Conservation (phyloP, 805 yeast species). For the Ogataea methanolica region DNA sequence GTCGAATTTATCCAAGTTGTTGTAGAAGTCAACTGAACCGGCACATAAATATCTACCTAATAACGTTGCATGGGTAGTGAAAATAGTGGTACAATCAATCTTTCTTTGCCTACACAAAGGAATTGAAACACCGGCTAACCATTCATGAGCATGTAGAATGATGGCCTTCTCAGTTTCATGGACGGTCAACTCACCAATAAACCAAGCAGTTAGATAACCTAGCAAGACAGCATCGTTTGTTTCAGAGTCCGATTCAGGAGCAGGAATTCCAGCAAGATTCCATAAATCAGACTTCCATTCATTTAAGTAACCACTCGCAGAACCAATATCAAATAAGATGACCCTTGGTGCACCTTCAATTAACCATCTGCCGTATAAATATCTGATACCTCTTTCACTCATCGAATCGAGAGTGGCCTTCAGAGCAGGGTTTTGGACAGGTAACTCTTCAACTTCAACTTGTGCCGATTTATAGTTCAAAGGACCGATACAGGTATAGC, state of each 20-base stretch:
- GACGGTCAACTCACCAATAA: slow-evolving; percentile 86
- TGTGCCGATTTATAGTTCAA: slow-evolving; percentile 68
- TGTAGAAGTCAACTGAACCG: slow-evolving; percentile 93
- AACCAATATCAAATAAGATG: slow-evolving; percentile 75
- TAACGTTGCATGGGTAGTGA: slow-evolving; percentile 96
- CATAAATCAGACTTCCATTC: slow-evolving; percentile 96
- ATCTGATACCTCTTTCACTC: slow-evolving; percentile 75
- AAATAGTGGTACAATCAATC: slow-evolving; percentile 89
- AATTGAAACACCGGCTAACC: slow-evolving; percentile 96
- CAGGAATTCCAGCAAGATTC: slow-evolving; percentile 87
- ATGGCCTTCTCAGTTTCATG: slow-evolving; percentile 85
- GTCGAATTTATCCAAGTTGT: slow-evolving; percentile 80
- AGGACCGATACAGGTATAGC: slow-evolving; percentile 87
- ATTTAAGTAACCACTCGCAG: slow-evolving; percentile 64
- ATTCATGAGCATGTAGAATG: slow-evolving; percentile 92
- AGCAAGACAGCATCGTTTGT: slow-evolving; percentile 88
- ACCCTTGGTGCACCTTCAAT: slow-evolving; percentile 98
- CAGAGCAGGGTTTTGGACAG: slow-evolving; percentile 42
- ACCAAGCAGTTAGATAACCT: slow-evolving; percentile 96
- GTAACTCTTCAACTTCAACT: slow-evolving; percentile 76
- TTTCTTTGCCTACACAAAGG: slow-evolving; percentile 89
- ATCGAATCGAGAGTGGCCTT: slow-evolving; percentile 68
- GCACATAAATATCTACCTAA: slow-evolving; percentile 95
- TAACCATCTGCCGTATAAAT: slow-evolving; percentile 92
- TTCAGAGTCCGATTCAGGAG: slow-evolving; percentile 84